Conservation (phyloP, 2,329 filamentous ascomycete genomes). For the Albifimbria verrucaria region DNA sequence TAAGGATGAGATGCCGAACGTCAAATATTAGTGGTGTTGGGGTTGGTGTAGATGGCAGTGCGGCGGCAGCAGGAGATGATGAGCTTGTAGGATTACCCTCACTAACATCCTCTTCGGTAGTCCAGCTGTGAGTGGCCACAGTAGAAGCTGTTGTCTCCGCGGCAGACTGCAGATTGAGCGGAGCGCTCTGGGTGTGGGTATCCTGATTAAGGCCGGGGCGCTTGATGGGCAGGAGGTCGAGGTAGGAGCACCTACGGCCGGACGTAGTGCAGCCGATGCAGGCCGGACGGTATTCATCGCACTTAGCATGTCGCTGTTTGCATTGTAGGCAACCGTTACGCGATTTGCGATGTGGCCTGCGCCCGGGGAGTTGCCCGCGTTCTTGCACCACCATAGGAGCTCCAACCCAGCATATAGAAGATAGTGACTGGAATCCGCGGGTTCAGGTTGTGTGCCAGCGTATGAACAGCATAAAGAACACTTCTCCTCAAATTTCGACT, state of each 20-base stretch:
- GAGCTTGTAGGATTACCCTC: not conserved
- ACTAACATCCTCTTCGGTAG: not conserved
- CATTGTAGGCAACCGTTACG: not conserved
- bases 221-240: not conserved
- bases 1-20: not conserved
- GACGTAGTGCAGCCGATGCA: not conserved
- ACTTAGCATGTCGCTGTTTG: not conserved
- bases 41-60: not conserved
- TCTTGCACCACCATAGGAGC: not conserved
- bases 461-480: too few relatives aligned
- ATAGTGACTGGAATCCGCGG: too few relatives aligned
- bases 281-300: not conserved
- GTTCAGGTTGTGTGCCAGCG: too few relatives aligned
- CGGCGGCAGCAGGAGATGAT: not conserved
- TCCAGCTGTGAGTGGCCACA: not conserved
- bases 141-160: not conserved
- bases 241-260: not conserved
- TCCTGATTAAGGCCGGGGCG: not conserved
- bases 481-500: too few relatives aligned
- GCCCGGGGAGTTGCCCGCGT: not conserved
- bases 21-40: not conserved
- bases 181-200: not conserved
- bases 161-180: not conserved
- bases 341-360: not conserved
- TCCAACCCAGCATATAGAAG: too few relatives aligned